A percentile compares a stretch with the other conserved stretches of the same genome.
phyloP scores from a whole-genome alignment of 257 asterid genomes.

The Fraxinus cuspidata region DNA sequence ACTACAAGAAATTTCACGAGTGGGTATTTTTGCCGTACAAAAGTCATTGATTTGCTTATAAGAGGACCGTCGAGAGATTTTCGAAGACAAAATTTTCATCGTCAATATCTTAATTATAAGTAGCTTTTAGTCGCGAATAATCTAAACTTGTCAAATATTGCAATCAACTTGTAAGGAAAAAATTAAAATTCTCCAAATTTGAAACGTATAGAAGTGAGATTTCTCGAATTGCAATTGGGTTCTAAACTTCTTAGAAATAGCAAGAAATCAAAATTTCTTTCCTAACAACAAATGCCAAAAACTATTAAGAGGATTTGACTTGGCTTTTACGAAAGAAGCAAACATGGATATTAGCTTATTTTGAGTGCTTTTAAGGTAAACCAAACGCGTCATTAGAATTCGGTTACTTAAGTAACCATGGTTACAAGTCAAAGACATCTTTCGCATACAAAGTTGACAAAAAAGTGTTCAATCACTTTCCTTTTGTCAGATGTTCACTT shows the following conservation, averaged over 20 bases:
- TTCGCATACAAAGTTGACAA: neutral
- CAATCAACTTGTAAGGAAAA: too few relatives aligned
- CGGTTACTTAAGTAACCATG: neutral
- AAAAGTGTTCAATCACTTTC: neutral
- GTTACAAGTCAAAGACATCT: neutral
- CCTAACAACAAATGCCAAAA: too few relatives aligned
- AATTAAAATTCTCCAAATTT: too few relatives aligned
- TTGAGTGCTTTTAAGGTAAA: neutral
- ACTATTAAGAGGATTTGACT: neutral
- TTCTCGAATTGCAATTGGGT: too few relatives aligned
- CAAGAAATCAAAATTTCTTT: too few relatives aligned
- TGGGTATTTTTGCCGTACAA: too few relatives aligned
- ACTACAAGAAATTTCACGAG: neutral
- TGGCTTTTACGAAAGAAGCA: too few relatives aligned
- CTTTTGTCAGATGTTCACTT: slow-evolving; percentile 3
- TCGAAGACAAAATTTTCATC: neutral
- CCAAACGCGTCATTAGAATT: neutral
- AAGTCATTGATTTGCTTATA: neutral
- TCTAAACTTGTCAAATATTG: too few relatives aligned
- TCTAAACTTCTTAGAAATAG: too few relatives aligned
- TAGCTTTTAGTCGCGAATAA: too few relatives aligned
- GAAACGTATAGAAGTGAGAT: too few relatives aligned
- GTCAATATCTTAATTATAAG: too few relatives aligned
- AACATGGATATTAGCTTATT: neutral
- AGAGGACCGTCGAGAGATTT: neutral